Evolutionary conservation across 257 asterid genomes (phyloP).

Genomic region (Solanum dulcamara): DNA sequence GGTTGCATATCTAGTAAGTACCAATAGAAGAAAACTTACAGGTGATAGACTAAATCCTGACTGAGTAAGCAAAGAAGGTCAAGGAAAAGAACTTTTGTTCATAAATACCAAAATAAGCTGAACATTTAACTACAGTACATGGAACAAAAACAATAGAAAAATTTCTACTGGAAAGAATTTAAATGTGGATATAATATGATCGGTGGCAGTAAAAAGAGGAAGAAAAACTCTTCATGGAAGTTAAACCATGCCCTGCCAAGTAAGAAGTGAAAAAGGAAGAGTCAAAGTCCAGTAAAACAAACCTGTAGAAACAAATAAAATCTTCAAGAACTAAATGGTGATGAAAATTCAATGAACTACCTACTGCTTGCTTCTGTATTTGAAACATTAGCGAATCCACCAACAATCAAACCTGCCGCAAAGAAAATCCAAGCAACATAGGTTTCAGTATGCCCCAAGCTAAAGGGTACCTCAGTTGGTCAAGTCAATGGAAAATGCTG

Average conservation of each 20-base stretch:
- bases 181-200: constrained; percentile 91
- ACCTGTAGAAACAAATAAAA: neutral
- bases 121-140: neutral
- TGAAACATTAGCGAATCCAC: constrained; percentile 82
- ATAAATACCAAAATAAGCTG: constrained; percentile 2
- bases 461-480: neutral
- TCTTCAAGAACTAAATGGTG: neutral
- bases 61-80: constrained; percentile 59
- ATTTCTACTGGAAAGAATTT: neutral
- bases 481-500: neutral
- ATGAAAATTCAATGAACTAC: constrained; percentile 17
- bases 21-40: constrained; percentile 37
- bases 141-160: neutral
- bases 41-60: constrained; percentile 97
- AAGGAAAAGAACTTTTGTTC: constrained; percentile 33
- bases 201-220: constrained; percentile 92
- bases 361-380: constrained; percentile 80
- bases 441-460: neutral
- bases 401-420: constrained; percentile 75
- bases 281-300: neutral
- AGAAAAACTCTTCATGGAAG: constrained; percentile 98
- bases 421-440: neutral
- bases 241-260: constrained; percentile 91
- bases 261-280: neutral
- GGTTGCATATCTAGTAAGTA: neutral